These are phyloP conservation scores for Crithidia bombi DNA, from an alignment of 208 protist species.

Conservation along the genomic window DNA sequence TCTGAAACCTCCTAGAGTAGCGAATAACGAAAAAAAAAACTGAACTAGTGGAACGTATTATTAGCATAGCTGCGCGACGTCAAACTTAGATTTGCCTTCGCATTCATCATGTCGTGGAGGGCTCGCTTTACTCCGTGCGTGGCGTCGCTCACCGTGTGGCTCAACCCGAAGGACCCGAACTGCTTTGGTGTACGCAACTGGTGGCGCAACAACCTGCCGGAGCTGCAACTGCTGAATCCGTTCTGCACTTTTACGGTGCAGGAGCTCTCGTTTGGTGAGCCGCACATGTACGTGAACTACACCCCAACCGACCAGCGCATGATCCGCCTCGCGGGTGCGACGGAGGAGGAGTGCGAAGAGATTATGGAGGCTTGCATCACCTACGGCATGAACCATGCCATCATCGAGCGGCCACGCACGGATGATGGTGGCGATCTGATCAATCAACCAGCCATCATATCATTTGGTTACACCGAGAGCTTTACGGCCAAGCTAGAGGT, in stretches of 20 bases:
- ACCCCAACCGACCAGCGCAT: conserved; percentile 88
- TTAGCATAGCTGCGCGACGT: neutral
- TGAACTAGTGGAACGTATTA: too few species aligned
- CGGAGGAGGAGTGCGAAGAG: conserved; percentile 90
- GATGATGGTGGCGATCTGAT: conserved; percentile 90
- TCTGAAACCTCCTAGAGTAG: too few species aligned
- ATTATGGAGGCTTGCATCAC: conserved; percentile 91
- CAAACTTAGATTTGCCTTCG: neutral
- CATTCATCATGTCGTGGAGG: conserved; percentile 80
- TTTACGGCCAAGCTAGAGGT: conserved; percentile 90
- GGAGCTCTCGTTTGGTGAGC: conserved; percentile 91
- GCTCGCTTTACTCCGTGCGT: conserved; percentile 90
- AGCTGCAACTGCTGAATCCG: conserved; percentile 90
- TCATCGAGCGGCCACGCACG: conserved; percentile 80
- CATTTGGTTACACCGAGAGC: conserved; percentile 89
- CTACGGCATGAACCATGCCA: conserved; percentile 90
- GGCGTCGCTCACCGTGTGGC: conserved; percentile 82
- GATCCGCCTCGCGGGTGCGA: conserved; percentile 84
- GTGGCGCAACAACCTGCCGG: conserved; percentile 91
- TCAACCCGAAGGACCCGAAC: conserved; percentile 93
- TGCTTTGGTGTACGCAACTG: conserved; percentile 93
- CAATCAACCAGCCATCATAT: conserved; percentile 86
- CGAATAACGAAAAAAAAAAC: too few species aligned
- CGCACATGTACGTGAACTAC: conserved; percentile 93
- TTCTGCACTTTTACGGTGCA: conserved; percentile 91